Percentiles rank a stretch among this genome's conserved stretches.
Conservation (phyloP, 2,329 filamentous ascomycete species). For the Fusarium albidum region DNA sequence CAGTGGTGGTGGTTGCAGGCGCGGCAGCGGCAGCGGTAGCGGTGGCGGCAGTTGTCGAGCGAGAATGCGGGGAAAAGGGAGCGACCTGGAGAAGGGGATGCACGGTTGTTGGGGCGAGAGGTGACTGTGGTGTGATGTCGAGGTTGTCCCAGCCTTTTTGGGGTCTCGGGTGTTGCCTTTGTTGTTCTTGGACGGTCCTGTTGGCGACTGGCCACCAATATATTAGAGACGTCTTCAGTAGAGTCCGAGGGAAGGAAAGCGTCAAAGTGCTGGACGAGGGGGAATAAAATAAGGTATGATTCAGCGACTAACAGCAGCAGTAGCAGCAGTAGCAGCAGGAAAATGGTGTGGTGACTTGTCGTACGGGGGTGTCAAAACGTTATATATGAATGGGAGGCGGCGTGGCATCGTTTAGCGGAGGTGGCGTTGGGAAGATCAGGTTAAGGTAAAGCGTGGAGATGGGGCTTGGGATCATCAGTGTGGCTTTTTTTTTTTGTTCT, state of each 20-base stretch:
- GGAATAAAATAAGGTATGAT: not conserved
- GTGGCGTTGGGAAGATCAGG: constrained; percentile 36
- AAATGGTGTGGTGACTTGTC: constrained; percentile 16
- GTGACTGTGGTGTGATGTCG: constrained; percentile 30
- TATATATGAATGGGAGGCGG: constrained; percentile 26
- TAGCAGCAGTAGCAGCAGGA: constrained; percentile 13
- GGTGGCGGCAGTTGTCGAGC: constrained; percentile 31
- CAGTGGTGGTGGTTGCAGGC: constrained; percentile 22
- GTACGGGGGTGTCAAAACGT: constrained; percentile 19
- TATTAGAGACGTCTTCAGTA: constrained; percentile 14
- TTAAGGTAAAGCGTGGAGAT: constrained; percentile 34
- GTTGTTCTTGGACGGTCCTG: constrained; percentile 14
- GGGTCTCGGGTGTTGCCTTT: constrained; percentile 15
- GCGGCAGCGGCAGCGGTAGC: constrained; percentile 28
- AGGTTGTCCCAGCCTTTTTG: constrained; percentile 12
- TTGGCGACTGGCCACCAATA: constrained; percentile 16
- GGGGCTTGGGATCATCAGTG: constrained; percentile 18
- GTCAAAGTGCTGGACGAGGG: not conserved
- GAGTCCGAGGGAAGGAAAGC: constrained; percentile 7
- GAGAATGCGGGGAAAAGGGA: constrained; percentile 34
- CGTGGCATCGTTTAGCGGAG: constrained; percentile 37
- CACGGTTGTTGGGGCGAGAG: constrained; percentile 24
- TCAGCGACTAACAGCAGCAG: constrained; percentile 16
- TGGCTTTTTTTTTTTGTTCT: constrained; percentile 12
- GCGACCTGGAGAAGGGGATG: constrained; percentile 33